Base-by-base conservation (phyloP, 2,329 filamentous ascomycete species). In the Daldinia sp. region DNA sequence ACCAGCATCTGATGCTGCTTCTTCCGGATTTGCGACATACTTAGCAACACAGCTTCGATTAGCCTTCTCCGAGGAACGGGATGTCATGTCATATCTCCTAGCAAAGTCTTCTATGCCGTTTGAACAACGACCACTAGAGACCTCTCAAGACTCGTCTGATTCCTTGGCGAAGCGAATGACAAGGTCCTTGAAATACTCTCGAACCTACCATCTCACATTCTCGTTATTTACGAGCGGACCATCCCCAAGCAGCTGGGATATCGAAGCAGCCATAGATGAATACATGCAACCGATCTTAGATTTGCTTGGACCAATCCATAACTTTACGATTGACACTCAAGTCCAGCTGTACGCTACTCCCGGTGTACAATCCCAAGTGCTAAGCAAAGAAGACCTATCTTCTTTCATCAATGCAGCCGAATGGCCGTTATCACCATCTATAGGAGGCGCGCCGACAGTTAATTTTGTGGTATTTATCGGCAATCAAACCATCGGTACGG, bases 371-470 rank as follows among this genome's bases (percentile, higher is more conserved):
- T 85, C 85, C 15, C 82, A 90, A 26, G 86, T 91, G 0, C 82
- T 99, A 39, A 90, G 88, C 74, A 94, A 93, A 78, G 92, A 97
- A 74, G 94, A 97, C 74, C 85, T 99, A 1, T 93, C 93, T 41
- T 94, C 93, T 1, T 99, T 99, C 77, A 94, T 99, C 80, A 99
- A 99, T 76, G 94, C 95, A 2, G 96, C 96, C 1, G 96, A 99
- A 81, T 99, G 96, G 96, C 96, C 96, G 0, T 82, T 99, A 2
- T 97, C 92, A 69, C 95, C 95, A 0, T 97, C 93, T 63, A 98
- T 99, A 73, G 96, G 94, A 46, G 90, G 89, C 18, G 95, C 95
- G 0, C 96, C 96, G 0, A 99, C 96, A 0, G 90, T 99, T 76
- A 98, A 99, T 81, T 98, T 99, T 78, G 90, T 98, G 63, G 86